phyloP scores from a whole-genome alignment of 2,329 filamentous ascomycete genomes.

The Huntiella decipiens region DNA sequence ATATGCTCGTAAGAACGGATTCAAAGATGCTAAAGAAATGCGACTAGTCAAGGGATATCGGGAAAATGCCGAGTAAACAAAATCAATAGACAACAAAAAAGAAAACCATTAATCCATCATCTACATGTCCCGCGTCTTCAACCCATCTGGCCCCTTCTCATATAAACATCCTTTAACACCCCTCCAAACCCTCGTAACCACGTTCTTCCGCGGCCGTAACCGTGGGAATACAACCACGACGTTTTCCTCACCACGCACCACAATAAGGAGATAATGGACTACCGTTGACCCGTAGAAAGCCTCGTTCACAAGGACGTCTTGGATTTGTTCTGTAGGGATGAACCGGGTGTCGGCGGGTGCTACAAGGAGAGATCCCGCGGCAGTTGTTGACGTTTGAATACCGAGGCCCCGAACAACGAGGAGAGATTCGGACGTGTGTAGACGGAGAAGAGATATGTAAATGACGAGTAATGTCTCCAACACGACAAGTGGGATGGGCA shows the following conservation, averaged over 20 bases:
- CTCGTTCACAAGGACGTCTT: conserved; percentile 87
- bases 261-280: conserved; percentile 69
- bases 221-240: conserved; percentile 89
- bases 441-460: conserved; percentile 26
- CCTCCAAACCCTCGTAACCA: conserved; percentile 81
- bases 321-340: conserved; percentile 82
- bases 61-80: conserved; percentile 13
- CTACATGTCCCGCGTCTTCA: conserved; percentile 4
- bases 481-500: conserved; percentile 23
- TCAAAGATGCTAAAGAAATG: conserved; percentile 31
- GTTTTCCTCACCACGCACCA: conserved; percentile 74
- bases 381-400: conserved; percentile 62
- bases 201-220: conserved; percentile 50
- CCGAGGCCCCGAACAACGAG: conserved; percentile 77
- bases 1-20: conserved; percentile 44
- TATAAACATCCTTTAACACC: conserved; percentile 69
- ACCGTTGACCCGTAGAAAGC: conserved; percentile 88
- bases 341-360: conserved; percentile 29
- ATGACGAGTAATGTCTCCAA: conserved; percentile 18
- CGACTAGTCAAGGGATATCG: conserved; percentile 18
- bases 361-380: conserved; percentile 36
- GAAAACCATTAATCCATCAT: neutral
- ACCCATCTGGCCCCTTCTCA: conserved; percentile 18
- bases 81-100: conserved; percentile 2
- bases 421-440: conserved; percentile 56